Evolutionary conservation across 2,329 filamentous ascomycete species (phyloP), one percentile per base, ranked within the genome.

Genomic region (Diaporthe helianthi): DNA sequence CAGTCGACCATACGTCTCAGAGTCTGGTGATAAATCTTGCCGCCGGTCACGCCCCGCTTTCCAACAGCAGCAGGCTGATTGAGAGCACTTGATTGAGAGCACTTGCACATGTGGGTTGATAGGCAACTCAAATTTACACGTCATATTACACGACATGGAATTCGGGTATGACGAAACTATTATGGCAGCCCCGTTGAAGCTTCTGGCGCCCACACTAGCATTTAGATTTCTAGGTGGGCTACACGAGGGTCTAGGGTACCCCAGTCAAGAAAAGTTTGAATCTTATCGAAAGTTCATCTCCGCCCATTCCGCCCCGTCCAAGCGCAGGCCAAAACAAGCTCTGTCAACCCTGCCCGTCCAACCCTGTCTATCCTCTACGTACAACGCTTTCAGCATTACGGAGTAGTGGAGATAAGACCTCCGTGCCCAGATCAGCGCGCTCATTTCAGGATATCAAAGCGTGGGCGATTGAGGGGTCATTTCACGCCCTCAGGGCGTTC

Each of bases 201-300:
- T 13, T 19, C 26, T 47, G 41, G 29, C 15, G 41, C 58, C 8
- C n/a, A n/a, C n/a, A n/a, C n/a, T n/a, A 33, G 24, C 24, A n/a
- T n/a, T n/a, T n/a, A n/a, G n/a, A n/a, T n/a, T n/a, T n/a, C n/a
- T n/a, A n/a, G n/a, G n/a, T n/a, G n/a, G n/a, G n/a, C n/a, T n/a
- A n/a, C n/a, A n/a, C n/a, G n/a, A n/a, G n/a, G 29, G 7, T 13
- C 44, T 36, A 7, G 58, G 41, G 26, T 29, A 36, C 6, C 58
- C 58, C 46, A 41, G 44, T 36, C 58, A 49, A 6, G 8, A 63
- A 36, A 36, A 33, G 13, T 19, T 29, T 33, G 22, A 49, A 63
- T 29, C 58, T 63, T 63, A 63, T 63, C 44, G 13, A 10, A n/a
- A 29, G 8, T 31, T 63, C 58, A 49, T 63, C 44, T 63, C 58